Base-by-base conservation (phyloP, 225 moss, liverwort and hornwort genomes). In the Pseudisothecium myosuroides region DNA sequence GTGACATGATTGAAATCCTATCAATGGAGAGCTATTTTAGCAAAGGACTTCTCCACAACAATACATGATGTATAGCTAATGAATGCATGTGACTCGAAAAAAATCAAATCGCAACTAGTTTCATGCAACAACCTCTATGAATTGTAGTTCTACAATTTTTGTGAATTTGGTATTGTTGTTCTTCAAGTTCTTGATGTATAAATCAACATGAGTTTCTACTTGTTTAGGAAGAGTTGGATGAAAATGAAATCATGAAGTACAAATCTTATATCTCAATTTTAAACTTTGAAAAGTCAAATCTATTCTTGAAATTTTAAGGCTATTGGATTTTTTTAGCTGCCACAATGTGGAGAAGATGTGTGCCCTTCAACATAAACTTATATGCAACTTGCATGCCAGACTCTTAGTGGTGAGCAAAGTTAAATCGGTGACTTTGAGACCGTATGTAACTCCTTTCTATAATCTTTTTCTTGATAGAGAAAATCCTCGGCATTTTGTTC, bases 351-450 rank as follows among this genome's bases (percentile, higher is more conserved):
- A 72, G 76, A 91, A 71, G 82, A 85, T 92, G 85, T 21, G 36
- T 71, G 59, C 64, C 54, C 36, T 90, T 84, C 89, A 92, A 68
- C 63, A 64, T 84, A 65, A 88, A 65, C 73, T 88, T 66, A 61
- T 83, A 67, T 90, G 86, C 86, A 88, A 86, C 66, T 12, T 93
- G 54, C 74, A 88, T 10, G n/a, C 45, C 21, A 15, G 83, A 31
- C 60, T 80, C 75, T 79, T 88, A 80, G 82, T 83, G 45, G 89
- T 88, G 91, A 89, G 91, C 63, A 89, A 83, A 86, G 86, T 90
- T 45, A 74, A 86, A 86, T 83, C 4, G 75, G 83, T 86, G 86
- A 89, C 29, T 83, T 83, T 83, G 66, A 91, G 86, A 83, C 31
- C 28, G 78, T 81, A 84, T 86, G 84, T 87, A 65, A 71, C 39